These are phyloP conservation scores for Furcasterigmium furcatum DNA, from an alignment of 2,329 filamentous ascomycete genomes.

Conservation along the genomic window DNA sequence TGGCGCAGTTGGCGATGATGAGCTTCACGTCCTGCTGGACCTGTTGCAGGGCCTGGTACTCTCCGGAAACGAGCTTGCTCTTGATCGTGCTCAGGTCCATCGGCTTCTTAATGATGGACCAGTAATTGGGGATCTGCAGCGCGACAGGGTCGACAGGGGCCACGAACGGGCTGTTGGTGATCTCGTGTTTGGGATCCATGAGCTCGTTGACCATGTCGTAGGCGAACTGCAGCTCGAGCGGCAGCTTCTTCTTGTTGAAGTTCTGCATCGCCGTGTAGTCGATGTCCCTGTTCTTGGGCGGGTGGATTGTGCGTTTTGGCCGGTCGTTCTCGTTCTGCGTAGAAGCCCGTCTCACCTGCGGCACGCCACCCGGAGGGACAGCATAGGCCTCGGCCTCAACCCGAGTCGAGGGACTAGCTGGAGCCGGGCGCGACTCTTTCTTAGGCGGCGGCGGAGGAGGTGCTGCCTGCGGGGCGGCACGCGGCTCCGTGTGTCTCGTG, in stretches of 20 bases:
- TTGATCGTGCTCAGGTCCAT: constrained; percentile 91
- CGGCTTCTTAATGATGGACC: constrained; percentile 90
- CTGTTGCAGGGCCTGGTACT: constrained; percentile 80
- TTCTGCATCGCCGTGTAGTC: constrained; percentile 74
- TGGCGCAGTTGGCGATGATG: constrained; percentile 86
- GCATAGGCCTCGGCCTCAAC: constrained; percentile 57
- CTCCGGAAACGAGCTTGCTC: constrained; percentile 70
- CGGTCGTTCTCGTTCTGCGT: constrained; percentile 72
- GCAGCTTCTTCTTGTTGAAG: constrained; percentile 89
- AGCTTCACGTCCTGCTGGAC: constrained; percentile 80
- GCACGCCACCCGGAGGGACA: constrained; percentile 72
- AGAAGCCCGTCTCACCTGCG: constrained; percentile 82
- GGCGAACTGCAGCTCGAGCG: constrained; percentile 87
- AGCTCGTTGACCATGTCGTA: constrained; percentile 78
- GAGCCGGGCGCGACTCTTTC: constrained; percentile 11
- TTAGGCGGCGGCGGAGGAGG: constrained; percentile 21
- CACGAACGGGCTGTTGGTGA: constrained; percentile 71
- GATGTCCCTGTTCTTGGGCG: constrained; percentile 87
- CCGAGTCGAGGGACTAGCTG: constrained; percentile 17
- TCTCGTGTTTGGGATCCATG: constrained; percentile 67
- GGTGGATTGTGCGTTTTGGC: constrained; percentile 90
- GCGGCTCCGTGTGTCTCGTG: constrained; percentile 41
- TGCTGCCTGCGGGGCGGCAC: constrained; percentile 33
- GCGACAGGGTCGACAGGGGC: constrained; percentile 89
- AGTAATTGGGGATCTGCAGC: constrained; percentile 88